These are phyloP conservation scores for Lasiosphaeris hirsuta DNA, from an alignment of 495 filamentous ascomycete genomes.

Conservation along the genomic window DNA sequence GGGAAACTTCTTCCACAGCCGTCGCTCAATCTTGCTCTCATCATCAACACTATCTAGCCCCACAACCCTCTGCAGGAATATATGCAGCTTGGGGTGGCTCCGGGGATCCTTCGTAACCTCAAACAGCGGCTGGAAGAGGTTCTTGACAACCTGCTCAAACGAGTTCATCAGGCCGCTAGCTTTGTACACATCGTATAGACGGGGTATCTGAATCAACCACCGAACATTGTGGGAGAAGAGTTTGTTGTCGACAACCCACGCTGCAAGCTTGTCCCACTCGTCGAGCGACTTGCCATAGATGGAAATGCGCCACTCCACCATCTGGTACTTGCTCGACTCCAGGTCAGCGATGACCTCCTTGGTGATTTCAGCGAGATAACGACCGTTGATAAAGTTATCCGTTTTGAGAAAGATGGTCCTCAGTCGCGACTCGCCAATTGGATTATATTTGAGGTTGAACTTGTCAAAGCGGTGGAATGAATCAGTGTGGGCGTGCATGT, in stretches of 20 bases:
- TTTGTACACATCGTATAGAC: slow-evolving; percentile 95
- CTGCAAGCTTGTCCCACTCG: slow-evolving; percentile 97
- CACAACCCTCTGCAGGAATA: slow-evolving; percentile 92
- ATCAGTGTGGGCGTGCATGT: slow-evolving; percentile 99
- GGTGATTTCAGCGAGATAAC: slow-evolving; percentile 95
- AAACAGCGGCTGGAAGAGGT: slow-evolving; percentile 90
- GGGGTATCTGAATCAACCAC: slow-evolving; percentile 94
- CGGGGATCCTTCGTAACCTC: slow-evolving; percentile 86
- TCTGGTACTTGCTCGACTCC: slow-evolving; percentile 98
- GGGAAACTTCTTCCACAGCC: slow-evolving; percentile 90
- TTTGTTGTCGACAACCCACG: slow-evolving; percentile 99
- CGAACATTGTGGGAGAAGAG: slow-evolving; percentile 95
- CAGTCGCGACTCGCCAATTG: slow-evolving; percentile 89
- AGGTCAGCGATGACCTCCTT: slow-evolving; percentile 97
- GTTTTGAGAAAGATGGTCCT: slow-evolving; percentile 97
- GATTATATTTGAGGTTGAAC: slow-evolving; percentile 99
- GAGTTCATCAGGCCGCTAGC: slow-evolving; percentile 77
- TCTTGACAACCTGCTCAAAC: slow-evolving; percentile 86
- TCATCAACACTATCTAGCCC: slow-evolving; percentile 98
- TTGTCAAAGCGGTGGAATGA: slow-evolving; percentile 99
- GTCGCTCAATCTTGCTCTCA: slow-evolving; percentile 91
- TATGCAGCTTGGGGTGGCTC: slow-evolving; percentile 87
- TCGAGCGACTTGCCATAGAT: slow-evolving; percentile 89
- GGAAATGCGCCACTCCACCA: slow-evolving; percentile 98
- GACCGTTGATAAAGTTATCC: slow-evolving; percentile 93